phyloP scores from a whole-genome alignment of 75 land plant genomes.

The Sequoia sempervirens region DNA sequence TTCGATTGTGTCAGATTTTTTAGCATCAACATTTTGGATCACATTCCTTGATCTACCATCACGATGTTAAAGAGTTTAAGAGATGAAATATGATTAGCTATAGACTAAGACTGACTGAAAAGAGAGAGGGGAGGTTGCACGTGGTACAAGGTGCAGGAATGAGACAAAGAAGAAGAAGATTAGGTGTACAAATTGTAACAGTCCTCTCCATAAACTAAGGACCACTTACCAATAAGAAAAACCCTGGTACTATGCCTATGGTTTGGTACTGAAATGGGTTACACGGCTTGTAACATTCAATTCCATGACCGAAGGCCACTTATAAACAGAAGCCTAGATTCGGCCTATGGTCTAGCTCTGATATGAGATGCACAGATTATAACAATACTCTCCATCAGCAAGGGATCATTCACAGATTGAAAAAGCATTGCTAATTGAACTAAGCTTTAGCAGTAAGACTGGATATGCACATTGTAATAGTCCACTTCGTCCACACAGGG shows the following conservation, averaged over 20 bases:
- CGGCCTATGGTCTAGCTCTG: too few relatives aligned
- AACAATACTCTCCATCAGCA: background rate
- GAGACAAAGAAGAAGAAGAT: too few relatives aligned
- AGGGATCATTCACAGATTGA: background rate
- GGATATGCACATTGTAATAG: background rate
- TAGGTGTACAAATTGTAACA: background rate
- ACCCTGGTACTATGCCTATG: background rate
- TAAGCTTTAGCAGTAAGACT: background rate
- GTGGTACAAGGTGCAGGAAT: too few relatives aligned
- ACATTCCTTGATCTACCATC: too few relatives aligned
- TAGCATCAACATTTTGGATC: too few relatives aligned
- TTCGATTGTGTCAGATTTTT: too few relatives aligned
- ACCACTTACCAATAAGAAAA: background rate
- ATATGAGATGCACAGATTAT: background rate
- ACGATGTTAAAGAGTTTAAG: too few relatives aligned
- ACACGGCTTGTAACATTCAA: too few relatives aligned
- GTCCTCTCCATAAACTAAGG: background rate
- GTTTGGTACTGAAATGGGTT: too few relatives aligned
- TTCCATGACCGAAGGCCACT: background rate
- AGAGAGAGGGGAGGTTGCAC: too few relatives aligned
- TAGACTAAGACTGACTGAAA: too few relatives aligned
- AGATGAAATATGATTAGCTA: too few relatives aligned
- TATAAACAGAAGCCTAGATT: background rate
- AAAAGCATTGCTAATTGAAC: background rate
- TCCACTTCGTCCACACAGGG: background rate